Percentiles rank a stretch among this genome's conserved stretches.
These are phyloP conservation scores for Rhodamnia rubescens DNA, from an alignment of 345 rosid genomes.

Conservation along the genomic window DNA sequence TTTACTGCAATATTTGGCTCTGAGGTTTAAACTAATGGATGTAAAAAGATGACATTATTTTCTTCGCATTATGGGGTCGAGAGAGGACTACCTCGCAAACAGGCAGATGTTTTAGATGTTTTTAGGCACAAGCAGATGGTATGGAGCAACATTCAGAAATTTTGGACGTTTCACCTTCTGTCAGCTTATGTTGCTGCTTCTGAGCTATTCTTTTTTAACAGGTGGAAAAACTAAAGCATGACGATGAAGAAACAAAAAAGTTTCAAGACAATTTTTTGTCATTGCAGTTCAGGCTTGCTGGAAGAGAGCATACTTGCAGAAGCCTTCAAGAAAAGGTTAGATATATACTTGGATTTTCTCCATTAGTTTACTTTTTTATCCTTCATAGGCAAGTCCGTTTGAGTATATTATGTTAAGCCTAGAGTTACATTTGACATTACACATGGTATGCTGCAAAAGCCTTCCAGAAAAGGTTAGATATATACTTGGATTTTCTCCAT, in stretches of 20 bases:
- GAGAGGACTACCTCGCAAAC: no score
- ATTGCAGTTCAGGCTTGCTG: slow-evolving; percentile 64
- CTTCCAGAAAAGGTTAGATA: slow-evolving; percentile 75
- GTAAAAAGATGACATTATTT: neutral
- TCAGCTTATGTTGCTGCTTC: neutral
- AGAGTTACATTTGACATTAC: neutral
- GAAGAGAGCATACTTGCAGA: slow-evolving; percentile 63
- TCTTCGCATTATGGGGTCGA: neutral
- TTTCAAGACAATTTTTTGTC: slow-evolving; percentile 72
- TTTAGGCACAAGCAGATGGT: slow-evolving; percentile 71
- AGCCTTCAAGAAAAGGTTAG: slow-evolving; percentile 82
- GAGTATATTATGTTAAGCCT: neutral
- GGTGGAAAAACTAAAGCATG: slow-evolving; percentile 84
- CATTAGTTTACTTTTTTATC: neutral
- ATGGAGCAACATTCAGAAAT: neutral
- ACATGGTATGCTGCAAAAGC: slow-evolving; percentile 20
- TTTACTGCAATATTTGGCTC: neutral
- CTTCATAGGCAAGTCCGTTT: neutral
- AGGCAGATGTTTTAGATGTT: no score
- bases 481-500: neutral
- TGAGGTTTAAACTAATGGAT: no score
- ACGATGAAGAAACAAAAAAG: slow-evolving; percentile 84
- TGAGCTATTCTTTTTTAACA: slow-evolving; percentile 11
- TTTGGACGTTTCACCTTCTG: no score
- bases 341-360: neutral